phyloP scores from a whole-genome alignment of 2,329 filamentous ascomycete species.

The Claviceps maximensis region DNA sequence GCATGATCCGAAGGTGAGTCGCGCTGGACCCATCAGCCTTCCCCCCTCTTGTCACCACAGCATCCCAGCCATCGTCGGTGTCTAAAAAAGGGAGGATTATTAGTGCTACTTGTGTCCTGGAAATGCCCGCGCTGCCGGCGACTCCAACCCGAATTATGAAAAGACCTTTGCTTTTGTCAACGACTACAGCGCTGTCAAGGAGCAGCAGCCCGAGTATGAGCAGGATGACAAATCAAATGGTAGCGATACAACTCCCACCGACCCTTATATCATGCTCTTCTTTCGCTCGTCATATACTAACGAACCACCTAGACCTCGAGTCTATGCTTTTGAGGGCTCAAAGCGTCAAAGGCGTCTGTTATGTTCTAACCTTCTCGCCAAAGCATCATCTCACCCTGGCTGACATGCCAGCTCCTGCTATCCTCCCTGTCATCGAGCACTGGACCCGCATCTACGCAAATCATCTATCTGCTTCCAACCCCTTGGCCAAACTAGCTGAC shows the following conservation, averaged over 20 bases:
- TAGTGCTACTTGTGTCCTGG: constrained; percentile 91
- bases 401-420: constrained; percentile 66
- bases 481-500: constrained; percentile 35
- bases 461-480: constrained; percentile 61
- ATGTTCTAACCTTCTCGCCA: constrained; percentile 88
- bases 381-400: constrained; percentile 86
- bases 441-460: constrained; percentile 86
- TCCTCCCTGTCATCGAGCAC: constrained; percentile 70
- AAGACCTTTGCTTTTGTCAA: constrained; percentile 92
- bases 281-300: not conserved
- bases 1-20: constrained; percentile 61
- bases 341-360: constrained; percentile 87
- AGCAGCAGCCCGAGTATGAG: constrained; percentile 71
- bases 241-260: constrained; percentile 4
- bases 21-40: not conserved
- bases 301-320: constrained; percentile 43
- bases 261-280: not conserved
- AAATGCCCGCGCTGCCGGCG: constrained; percentile 78
- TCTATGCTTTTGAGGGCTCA: constrained; percentile 69
- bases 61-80: not conserved
- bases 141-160: constrained; percentile 73
- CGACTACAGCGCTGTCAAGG: constrained; percentile 94
- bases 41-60: not conserved
- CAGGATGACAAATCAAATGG: constrained; percentile 26
- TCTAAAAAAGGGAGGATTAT: not conserved